These are phyloP conservation scores for Cryptosporidium ubiquitum DNA, from an alignment of 169 alveolate genomes.

Conservation along the genomic window DNA sequence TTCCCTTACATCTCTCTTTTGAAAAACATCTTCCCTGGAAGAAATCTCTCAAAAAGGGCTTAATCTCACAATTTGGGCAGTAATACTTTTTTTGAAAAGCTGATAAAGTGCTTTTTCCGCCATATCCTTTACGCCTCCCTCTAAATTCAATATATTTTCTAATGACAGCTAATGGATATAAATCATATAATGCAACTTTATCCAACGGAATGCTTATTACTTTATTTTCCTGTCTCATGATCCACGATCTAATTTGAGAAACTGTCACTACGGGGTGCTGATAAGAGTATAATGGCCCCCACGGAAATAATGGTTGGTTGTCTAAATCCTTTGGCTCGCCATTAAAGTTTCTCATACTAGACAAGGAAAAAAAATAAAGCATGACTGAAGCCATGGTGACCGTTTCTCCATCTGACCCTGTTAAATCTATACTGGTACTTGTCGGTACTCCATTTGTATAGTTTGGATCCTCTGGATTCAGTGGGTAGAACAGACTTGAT, in stretches of 20 bases:
- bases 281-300: constrained; percentile 71
- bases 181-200: constrained; percentile 60
- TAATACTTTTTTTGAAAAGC: constrained; percentile 31
- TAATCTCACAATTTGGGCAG: constrained; percentile 60
- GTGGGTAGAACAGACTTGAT: constrained; percentile 56
- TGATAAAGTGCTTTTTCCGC: constrained; percentile 33
- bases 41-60: constrained; percentile 46
- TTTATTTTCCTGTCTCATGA: constrained; percentile 38
- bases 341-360: constrained; percentile 58
- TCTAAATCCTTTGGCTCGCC: constrained; percentile 63
- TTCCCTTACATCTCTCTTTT: constrained; percentile 61
- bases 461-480: constrained; percentile 61
- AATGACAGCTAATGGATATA: constrained; percentile 60
- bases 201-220: constrained; percentile 40
- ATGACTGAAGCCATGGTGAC: constrained; percentile 64
- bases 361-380: constrained; percentile 60
- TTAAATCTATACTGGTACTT: constrained; percentile 34
- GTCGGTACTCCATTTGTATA: constrained; percentile 71
- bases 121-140: constrained; percentile 59
- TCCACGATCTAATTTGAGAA: constrained; percentile 72
- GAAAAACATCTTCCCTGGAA: constrained; percentile 69
- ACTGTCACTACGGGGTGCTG: constrained; percentile 71
- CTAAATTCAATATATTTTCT: constrained; percentile 68
- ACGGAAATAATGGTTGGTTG: constrained; percentile 68
- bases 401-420: constrained; percentile 69